Base-by-base conservation (phyloP, 1,284 basidiomycete species). In the Cutaneotrichosporon cutaneum region DNA sequence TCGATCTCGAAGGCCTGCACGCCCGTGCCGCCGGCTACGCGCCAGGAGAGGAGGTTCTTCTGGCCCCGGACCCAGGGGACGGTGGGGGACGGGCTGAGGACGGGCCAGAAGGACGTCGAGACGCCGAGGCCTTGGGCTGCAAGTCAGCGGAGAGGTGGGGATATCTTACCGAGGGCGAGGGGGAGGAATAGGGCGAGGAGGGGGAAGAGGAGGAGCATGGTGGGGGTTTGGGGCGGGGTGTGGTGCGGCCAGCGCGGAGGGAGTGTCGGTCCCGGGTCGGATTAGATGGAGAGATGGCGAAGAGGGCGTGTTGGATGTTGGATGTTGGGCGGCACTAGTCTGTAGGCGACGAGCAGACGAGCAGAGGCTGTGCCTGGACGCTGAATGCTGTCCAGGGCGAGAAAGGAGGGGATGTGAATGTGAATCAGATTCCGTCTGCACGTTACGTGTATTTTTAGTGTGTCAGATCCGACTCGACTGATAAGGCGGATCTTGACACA, bases 1-100 rank as follows among this genome's bases (percentile, higher is more conserved):
- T 79, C 74, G 53, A 80, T 72, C 65, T 79, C 77, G 60, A 80
- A 80, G 21, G 72, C 71, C 26, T 72, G 54, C 58, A 80, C 71
- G 59, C 77, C 77, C 0, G 74, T 73, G 27, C 72, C 77, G 54
- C 72, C 72, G 24, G 75, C 77, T 16, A 70, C 72, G n/a, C 59
- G 64, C 76, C 77, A 80, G 11, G 73, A 61, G 26, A 79, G 67
- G 11, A 74, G 55, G 70, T 78, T 79, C 54, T 70, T 72, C 54
- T 73, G 56, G 7, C 77, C 77, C 26, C 75, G 51, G 27, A 79
- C 73, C 78, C 78, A 80, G n/a, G 78, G 77, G 26, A 63, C 47
- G 13, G 59, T 45, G 1, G 63, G 35, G 0, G 72, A 66, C 0
- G 78, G 78, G 27, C 70, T 66, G 22, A 70, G 58, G 36, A 80